Base-by-base conservation (phyloP, 1,284 basidiomycete genomes). In the Heterobasidion parviporum region DNA sequence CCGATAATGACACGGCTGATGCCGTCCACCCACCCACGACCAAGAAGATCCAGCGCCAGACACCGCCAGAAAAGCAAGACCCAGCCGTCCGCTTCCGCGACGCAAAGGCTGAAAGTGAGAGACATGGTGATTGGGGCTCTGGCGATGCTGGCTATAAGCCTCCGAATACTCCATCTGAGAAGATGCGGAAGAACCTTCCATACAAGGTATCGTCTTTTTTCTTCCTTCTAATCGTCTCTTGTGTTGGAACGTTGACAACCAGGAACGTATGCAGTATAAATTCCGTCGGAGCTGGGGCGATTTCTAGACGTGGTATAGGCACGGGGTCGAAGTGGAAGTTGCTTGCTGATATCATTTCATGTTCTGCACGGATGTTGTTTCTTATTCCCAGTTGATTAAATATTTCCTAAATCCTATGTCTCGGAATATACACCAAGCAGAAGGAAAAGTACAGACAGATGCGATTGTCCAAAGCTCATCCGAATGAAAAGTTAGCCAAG, bases 261-360 rank as follows among this genome's bases (percentile, higher is more conserved):
- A 81, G 80, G 74, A 73, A 59, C 78, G 77, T 53, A 76, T 86
- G 70, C 82, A 92, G 90, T 92, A 91, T 72, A 92, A 92, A 71
- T 90, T 92, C 81, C 81, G 83, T 54, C 81, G 87, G 54, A 88
- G 74, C 62, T 92, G 89, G 87, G 88, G 88, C 41, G 89, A 92
- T 69, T 92, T 92, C 70, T 92, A 54, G 48, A 18, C 33, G 14
- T 51, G 33, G 16, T 15, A 18, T 26, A 26, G 26, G 26, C 26
- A 26, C 26, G 26, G 5, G 4, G 26, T 26, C 26, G 26, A 26
- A 26, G 4, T 26, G 26, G 26, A 26, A 26, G 26, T 26, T 6
- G 26, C 26, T 26, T 26, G 26, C 26, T 4, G 6, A 26, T 26
- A 5, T 26, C 6, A 26, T 26, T 5, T 26, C 26, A 26, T 6